phyloP scores from a whole-genome alignment of 768 basidiomycete genomes.

The Suillus clintonianus region DNA sequence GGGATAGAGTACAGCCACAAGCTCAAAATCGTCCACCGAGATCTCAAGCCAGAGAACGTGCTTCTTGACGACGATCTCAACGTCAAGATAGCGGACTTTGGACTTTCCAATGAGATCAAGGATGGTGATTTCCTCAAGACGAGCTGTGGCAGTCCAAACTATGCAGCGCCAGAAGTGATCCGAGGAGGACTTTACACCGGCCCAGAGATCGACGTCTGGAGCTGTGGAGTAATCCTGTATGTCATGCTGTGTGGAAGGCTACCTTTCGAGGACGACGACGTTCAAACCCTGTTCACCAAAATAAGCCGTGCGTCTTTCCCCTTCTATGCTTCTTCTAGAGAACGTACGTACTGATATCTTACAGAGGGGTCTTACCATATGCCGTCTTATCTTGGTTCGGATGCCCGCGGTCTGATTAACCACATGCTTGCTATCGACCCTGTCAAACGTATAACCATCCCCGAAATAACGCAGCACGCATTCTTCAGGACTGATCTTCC shows the following conservation, averaged over 20 bases:
- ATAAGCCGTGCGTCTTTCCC: slow-evolving; percentile 69
- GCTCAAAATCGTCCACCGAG: slow-evolving; percentile 96
- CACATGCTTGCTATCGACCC: slow-evolving; percentile 95
- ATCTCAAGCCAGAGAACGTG: slow-evolving; percentile 97
- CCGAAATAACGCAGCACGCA: slow-evolving; percentile 87
- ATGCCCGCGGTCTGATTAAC: slow-evolving; percentile 78
- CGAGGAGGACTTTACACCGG: slow-evolving; percentile 94
- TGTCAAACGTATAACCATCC: slow-evolving; percentile 90
- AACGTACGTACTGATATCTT: neutral
- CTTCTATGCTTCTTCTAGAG: neutral
- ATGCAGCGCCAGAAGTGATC: slow-evolving; percentile 98
- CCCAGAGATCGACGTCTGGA: slow-evolving; percentile 99
- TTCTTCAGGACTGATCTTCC: slow-evolving; percentile 89
- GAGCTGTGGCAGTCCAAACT: slow-evolving; percentile 97
- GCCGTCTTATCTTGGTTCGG: slow-evolving; percentile 76
- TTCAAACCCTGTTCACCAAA: slow-evolving; percentile 89
- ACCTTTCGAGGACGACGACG: slow-evolving; percentile 97
- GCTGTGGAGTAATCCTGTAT: slow-evolving; percentile 97
- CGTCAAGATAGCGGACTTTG: slow-evolving; percentile 99
- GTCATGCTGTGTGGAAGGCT: slow-evolving; percentile 95
- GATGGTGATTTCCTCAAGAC: slow-evolving; percentile 98
- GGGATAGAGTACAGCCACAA: slow-evolving; percentile 97
- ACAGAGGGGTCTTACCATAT: slow-evolving; percentile 86
- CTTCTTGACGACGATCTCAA: slow-evolving; percentile 82
- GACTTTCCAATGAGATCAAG: slow-evolving; percentile 91